phyloP scores from a whole-genome alignment of 2,329 filamentous ascomycete species.

The Cladosporium sp. region DNA sequence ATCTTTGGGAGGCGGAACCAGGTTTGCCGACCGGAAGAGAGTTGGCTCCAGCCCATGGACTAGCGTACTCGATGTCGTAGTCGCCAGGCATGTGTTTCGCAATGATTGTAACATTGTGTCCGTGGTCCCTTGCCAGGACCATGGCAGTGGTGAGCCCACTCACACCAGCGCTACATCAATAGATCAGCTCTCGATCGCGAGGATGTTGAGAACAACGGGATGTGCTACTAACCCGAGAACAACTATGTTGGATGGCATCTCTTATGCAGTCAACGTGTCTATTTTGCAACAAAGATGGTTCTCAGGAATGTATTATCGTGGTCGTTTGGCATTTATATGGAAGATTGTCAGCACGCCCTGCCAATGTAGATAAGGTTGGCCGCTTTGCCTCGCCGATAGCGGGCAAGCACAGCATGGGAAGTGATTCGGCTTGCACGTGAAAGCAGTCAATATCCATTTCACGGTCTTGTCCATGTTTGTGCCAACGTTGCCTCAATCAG shows the following conservation, averaged over 20 bases:
- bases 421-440: not conserved
- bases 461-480: no score
- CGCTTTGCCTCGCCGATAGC: constrained; percentile 2
- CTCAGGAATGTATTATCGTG: not conserved
- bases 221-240: constrained; percentile 41
- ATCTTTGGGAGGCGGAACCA: constrained; percentile 32
- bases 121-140: constrained; percentile 53
- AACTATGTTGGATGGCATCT: constrained; percentile 34
- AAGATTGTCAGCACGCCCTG: not conserved
- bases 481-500: no score
- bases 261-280: not conserved
- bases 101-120: constrained; percentile 63
- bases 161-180: constrained; percentile 54
- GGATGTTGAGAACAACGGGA: not conserved
- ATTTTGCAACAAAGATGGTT: not conserved
- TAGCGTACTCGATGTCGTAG: constrained; percentile 86
- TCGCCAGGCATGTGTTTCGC: constrained; percentile 93
- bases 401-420: not conserved
- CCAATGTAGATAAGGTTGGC: constrained; percentile 5
- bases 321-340: not conserved
- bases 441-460: no score
- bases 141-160: constrained; percentile 63
- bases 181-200: not conserved
- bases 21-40: constrained; percentile 53
- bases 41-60: constrained; percentile 84